These are phyloP conservation scores for Capsicum rhomboideum DNA, from an alignment of 257 asterid genomes.

Conservation along the genomic window DNA sequence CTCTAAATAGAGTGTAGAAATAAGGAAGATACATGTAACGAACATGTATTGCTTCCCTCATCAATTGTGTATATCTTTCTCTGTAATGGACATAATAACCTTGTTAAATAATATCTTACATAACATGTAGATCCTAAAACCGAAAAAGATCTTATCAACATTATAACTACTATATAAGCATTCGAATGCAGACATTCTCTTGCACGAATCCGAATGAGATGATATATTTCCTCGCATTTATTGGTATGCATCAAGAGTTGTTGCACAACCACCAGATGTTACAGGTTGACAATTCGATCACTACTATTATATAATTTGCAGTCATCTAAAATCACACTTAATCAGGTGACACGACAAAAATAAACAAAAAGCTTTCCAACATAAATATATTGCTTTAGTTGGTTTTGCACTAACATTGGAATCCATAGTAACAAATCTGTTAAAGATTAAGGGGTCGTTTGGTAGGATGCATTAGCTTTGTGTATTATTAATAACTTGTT, in stretches of 20 bases:
- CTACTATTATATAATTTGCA: not conserved
- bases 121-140: not conserved
- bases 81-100: conserved; percentile 29
- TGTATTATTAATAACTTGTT: too few relatives aligned
- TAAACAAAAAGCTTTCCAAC: not conserved
- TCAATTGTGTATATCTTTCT: conserved; percentile 72
- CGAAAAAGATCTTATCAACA: not conserved
- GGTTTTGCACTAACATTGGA: not conserved
- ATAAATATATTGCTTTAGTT: not conserved
- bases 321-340: not conserved
- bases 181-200: not conserved
- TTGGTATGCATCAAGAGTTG: too few relatives aligned
- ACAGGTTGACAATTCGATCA: not conserved
- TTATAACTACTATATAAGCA: not conserved
- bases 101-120: not conserved
- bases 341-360: not conserved
- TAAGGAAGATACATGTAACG: conserved; percentile 94
- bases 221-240: not conserved
- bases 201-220: not conserved
- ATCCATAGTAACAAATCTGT: not conserved
- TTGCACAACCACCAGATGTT: too few relatives aligned
- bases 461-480: too few relatives aligned
- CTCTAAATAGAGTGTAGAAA: conserved; percentile 87
- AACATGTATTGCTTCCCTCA: conserved; percentile 71
- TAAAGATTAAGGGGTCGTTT: too few relatives aligned